Percentiles rank a stretch among this genome's conserved stretches.
phyloP scores from a whole-genome alignment of 306 rosid species.

The Comarum palustre region DNA sequence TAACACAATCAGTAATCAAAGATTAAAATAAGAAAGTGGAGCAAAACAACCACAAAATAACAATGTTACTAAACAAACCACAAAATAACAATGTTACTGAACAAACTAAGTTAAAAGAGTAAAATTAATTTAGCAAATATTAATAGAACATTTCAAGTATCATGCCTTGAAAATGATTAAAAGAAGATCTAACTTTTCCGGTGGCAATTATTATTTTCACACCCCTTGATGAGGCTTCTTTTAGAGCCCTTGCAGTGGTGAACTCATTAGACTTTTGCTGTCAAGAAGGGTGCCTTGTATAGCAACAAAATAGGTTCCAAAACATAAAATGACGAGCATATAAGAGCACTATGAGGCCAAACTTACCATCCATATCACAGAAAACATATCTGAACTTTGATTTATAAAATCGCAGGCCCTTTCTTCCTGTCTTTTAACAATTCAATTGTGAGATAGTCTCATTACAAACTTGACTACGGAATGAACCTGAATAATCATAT shows the following conservation, averaged over 20 bases:
- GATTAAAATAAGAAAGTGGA: constrained; percentile 11
- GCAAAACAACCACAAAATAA: constrained; percentile 1
- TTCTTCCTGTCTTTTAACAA: constrained; percentile 88
- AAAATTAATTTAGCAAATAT: background rate
- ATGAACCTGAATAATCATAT: constrained; percentile 11
- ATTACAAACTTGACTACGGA: constrained; percentile 25
- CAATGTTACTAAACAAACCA: background rate
- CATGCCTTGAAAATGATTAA: background rate
- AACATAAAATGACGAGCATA: constrained; percentile 10
- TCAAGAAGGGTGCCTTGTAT: constrained; percentile 79
- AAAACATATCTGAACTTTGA: constrained; percentile 87
- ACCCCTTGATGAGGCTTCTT: constrained; percentile 76
- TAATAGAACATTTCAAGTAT: background rate
- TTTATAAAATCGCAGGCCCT: constrained; percentile 77
- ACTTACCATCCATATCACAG: constrained; percentile 96
- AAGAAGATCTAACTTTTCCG: constrained; percentile 69
- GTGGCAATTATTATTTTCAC: constrained; percentile 94
- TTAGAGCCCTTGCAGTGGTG: constrained; percentile 66
- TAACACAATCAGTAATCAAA: background rate
- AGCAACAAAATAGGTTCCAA: constrained; percentile 20
- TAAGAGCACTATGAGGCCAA: constrained; percentile 5
- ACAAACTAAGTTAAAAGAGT: background rate
- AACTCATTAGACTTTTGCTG: constrained; percentile 70
- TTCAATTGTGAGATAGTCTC: constrained; percentile 53
- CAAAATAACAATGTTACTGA: background rate